A percentile compares a stretch with the other conserved stretches of the same genome.
phyloP scores from a whole-genome alignment of 768 basidiomycete genomes.

The Boletus bicolor region DNA sequence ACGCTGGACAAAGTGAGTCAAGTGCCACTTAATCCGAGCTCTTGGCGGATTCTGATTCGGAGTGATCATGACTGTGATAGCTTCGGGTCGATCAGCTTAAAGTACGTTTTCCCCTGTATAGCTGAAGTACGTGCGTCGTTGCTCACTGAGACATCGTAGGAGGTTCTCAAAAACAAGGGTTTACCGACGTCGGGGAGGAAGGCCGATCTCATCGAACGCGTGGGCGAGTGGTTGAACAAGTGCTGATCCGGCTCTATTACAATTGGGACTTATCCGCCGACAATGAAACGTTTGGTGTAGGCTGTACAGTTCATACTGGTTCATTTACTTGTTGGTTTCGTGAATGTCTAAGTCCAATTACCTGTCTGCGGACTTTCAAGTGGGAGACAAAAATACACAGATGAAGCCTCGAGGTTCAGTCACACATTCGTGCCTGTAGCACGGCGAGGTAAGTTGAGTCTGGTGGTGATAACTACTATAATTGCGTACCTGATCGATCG shows the following conservation, averaged over 20 bases:
- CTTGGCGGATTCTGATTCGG: constrained; percentile 4
- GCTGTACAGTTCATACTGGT: not conserved
- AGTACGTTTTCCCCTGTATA: constrained; percentile 37
- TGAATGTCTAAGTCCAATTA: not conserved
- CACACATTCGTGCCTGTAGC: too few species aligned
- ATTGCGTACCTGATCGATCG: too few species aligned
- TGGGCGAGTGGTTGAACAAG: constrained; percentile 57
- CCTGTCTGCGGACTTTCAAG: too few species aligned
- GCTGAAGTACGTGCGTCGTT: not conserved
- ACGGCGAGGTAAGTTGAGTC: too few species aligned
- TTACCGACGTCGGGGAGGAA: constrained; percentile 65
- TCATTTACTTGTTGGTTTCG: not conserved
- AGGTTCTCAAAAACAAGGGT: constrained; percentile 71
- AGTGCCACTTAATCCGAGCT: not conserved
- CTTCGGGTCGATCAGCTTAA: constrained; percentile 77
- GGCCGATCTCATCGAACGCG: constrained; percentile 64
- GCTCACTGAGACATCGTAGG: constrained; percentile 37
- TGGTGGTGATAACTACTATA: too few species aligned
- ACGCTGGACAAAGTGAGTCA: constrained; percentile 60
- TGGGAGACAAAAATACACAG: too few species aligned
- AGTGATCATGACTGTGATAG: constrained; percentile 36
- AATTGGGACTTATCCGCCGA: not conserved
- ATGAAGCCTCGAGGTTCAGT: too few species aligned
- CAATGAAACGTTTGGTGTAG: not conserved
- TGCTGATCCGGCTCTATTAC: constrained; percentile 14